Base-by-base conservation (phyloP, 1,139 yeast genomes). In the Kurtzmaniella quercitrusa region DNA sequence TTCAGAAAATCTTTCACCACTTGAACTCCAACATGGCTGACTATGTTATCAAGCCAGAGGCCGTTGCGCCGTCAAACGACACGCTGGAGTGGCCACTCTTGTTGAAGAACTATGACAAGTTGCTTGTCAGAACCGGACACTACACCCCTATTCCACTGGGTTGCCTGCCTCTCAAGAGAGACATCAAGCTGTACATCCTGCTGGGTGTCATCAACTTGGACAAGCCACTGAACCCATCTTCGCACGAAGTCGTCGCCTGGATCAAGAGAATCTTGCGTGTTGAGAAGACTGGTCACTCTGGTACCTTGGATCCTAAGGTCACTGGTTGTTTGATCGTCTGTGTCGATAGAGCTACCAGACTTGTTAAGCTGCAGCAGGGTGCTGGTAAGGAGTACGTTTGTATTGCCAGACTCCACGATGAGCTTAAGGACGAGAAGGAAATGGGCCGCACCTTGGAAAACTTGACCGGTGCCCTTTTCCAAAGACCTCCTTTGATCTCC, bases 321-420 rank as follows among this genome's bases (percentile, higher is more conserved):
- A 93, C 98, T 46, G 95, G 95, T 52, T 93, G 98, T 77, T 78
- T 93, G 66, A 93, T 93, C 67, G 98, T 93, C 50, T 93, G 98
- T 80, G 79, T 93, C 57, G 98, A 93, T 69, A 83, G 97, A 66
- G 98, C 98, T 49, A 93, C 98, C 47, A 85, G 98, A 72, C 78
- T 93, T 63, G 98, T 93, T 56, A 93, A 93, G 72, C 88, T 97
- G 47, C 98, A 93, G 73, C 98, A 93, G 71, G 98, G 98, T 73
- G 98, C 98, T 43, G 98, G 98, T 79, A 93, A 93, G 69, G 98
- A 93, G 81, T 93, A 93, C 73, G 98, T 93, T 48, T 93, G 98
- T 76, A 90, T 93, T 57, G 95, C 88, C 48, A 82, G 98, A 75
- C 78, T 93, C 58, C 98, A 93, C 66, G 98, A 91, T 53, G 90